Evolutionary conservation across 768 basidiomycete genomes (phyloP).

Genomic region (Hortiboletus campestris): DNA sequence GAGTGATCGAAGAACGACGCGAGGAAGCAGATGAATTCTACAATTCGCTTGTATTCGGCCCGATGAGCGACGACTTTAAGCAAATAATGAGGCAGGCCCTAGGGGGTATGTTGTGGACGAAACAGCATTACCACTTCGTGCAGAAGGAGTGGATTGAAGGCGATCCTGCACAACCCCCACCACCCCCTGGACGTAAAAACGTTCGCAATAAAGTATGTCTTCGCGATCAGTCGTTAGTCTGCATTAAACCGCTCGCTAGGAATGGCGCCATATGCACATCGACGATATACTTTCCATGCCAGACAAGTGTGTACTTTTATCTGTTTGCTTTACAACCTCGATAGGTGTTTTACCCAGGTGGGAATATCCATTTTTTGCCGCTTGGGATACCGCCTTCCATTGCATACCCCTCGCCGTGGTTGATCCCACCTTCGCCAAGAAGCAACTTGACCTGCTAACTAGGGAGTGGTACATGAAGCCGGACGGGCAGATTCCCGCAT

Average conservation of each 20-base stretch:
- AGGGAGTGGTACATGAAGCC: slow-evolving; percentile 99
- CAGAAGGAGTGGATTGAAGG: slow-evolving; percentile 97
- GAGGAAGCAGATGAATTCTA: slow-evolving; percentile 98
- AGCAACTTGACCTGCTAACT: slow-evolving; percentile 93
- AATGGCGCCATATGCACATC: slow-evolving; percentile 95
- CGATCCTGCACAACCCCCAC: slow-evolving; percentile 92
- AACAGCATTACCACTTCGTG: slow-evolving; percentile 95
- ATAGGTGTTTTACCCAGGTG: slow-evolving; percentile 47
- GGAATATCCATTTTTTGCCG: slow-evolving; percentile 99
- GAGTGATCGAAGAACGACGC: slow-evolving; percentile 82
- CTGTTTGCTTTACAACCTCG: neutral
- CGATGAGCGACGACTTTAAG: slow-evolving; percentile 87
- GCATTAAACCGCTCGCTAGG: slow-evolving; percentile 40
- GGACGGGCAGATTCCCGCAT: slow-evolving; percentile 97
- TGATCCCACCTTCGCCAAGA: slow-evolving; percentile 94
- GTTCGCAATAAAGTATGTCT: slow-evolving; percentile 74
- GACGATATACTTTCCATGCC: slow-evolving; percentile 98
- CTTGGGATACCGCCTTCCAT: slow-evolving; percentile 99
- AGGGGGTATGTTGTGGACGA: slow-evolving; percentile 97
- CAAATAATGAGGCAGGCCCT: slow-evolving; percentile 97
- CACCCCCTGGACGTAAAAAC: slow-evolving; percentile 83
- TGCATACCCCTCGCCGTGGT: slow-evolving; percentile 97
- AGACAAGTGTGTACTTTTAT: slow-evolving; percentile 67
- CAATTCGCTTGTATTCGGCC: slow-evolving; percentile 70
- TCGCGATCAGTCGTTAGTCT: neutral